A percentile compares a stretch with the other conserved stretches of the same genome.
These are phyloP conservation scores for Epichloe uncinata DNA, from an alignment of 2,329 filamentous ascomycete species.

Conservation along the genomic window DNA sequence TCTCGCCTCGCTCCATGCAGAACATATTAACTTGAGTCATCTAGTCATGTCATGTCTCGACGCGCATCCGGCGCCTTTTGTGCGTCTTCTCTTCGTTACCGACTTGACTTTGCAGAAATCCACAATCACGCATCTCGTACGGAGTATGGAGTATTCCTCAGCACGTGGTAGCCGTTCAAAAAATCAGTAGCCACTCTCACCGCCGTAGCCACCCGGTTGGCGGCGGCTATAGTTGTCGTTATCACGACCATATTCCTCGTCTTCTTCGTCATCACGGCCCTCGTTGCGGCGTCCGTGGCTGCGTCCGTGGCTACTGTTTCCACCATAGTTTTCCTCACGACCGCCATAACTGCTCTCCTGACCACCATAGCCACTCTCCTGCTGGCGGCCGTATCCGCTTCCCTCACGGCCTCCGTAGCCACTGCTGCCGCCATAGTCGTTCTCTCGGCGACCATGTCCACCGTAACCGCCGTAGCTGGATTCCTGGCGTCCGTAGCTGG, in stretches of 20 bases:
- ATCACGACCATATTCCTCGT: conserved; percentile 3
- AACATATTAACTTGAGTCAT: background rate
- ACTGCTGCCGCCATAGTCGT: conserved; percentile 6
- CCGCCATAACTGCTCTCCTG: conserved; percentile 9
- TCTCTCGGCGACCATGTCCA: conserved; percentile 7
- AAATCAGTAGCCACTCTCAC: conserved; percentile 8
- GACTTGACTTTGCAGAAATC: no score
- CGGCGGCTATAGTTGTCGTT: conserved; percentile 6
- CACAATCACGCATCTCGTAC: no score
- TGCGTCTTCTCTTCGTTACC: no score
- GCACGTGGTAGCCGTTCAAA: no score
- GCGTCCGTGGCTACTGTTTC: conserved; percentile 6
- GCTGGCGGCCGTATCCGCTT: conserved; percentile 7
- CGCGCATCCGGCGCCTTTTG: background rate
- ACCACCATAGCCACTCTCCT: conserved; percentile 8
- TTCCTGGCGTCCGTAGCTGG: conserved; percentile 8
- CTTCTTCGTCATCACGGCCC: background rate
- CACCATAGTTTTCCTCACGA: conserved; percentile 12
- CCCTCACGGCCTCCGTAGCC: conserved; percentile 7
- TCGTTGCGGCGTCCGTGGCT: conserved; percentile 4
- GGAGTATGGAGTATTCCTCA: no score
- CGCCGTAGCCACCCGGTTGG: conserved; percentile 16
- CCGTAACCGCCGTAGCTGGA: conserved; percentile 13
- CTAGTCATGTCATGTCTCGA: background rate
- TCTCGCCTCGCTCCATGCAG: background rate